phyloP scores from a whole-genome alignment of 257 asterid species.

The Striga asiatica region DNA sequence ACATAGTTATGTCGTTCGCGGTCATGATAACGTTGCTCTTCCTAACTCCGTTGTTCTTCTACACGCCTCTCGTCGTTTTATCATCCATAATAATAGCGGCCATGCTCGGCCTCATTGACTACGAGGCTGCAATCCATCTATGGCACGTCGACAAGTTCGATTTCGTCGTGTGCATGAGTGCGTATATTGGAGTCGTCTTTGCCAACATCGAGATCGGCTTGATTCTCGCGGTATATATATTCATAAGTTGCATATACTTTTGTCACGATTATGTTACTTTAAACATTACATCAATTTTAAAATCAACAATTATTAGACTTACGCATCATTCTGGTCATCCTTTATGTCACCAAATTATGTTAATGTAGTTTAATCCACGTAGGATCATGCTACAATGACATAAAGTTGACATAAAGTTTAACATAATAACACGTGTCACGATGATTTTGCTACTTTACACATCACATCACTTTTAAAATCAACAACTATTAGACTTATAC shows the following conservation, averaged over 20 bases:
- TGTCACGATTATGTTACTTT: no score
- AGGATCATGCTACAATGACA: no score
- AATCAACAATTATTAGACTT: no score
- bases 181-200: constrained; percentile 75
- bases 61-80: constrained; percentile 81
- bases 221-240: constrained; percentile 47
- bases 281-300: no score
- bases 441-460: no score
- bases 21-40: constrained; percentile 74
- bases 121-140: constrained; percentile 80
- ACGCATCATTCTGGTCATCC: no score
- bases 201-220: constrained; percentile 75
- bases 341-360: no score
- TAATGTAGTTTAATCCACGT: no score
- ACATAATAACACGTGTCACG: no score
- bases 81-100: constrained; percentile 82
- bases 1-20: constrained; percentile 78
- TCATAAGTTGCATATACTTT: not conserved
- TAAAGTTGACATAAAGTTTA: no score
- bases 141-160: constrained; percentile 85
- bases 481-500: no score
- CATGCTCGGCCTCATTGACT: constrained; percentile 95
- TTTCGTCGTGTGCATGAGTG: constrained; percentile 71
- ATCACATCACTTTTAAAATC: no score
- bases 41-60: constrained; percentile 65